A percentile compares a stretch with the other conserved stretches of the same genome.
phyloP scores from a whole-genome alignment of 352 stramenopile species.

The Nothophytophthora sp. region DNA sequence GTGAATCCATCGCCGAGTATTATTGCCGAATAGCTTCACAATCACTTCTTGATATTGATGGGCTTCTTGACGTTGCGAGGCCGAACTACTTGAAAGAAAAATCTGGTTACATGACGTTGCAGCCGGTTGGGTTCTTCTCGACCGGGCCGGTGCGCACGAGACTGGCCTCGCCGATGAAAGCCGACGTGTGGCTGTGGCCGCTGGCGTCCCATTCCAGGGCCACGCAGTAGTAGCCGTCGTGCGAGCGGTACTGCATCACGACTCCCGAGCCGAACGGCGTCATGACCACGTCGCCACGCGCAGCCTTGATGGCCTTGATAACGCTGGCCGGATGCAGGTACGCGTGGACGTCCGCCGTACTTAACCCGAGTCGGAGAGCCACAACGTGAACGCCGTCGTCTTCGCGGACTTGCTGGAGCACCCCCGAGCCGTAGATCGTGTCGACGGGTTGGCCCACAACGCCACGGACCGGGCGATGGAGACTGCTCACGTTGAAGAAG shows the following conservation, averaged over 20 bases:
- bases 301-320: slow-evolving; percentile 56
- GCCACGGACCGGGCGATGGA: slow-evolving; percentile 47
- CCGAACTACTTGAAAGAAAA: no score
- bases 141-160: slow-evolving; percentile 55
- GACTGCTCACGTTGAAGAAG: slow-evolving; percentile 42
- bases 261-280: slow-evolving; percentile 80
- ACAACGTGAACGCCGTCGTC: slow-evolving; percentile 76
- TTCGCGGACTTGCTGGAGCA: slow-evolving; percentile 59
- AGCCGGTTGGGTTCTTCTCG: slow-evolving; percentile 64
- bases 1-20: no score
- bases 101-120: slow-evolving; percentile 68
- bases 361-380: slow-evolving; percentile 52
- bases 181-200: slow-evolving; percentile 53
- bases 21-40: no score
- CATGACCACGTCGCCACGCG: slow-evolving; percentile 73
- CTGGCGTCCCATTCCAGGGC: slow-evolving; percentile 67
- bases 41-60: no score
- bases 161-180: slow-evolving; percentile 58
- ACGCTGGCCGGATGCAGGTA: slow-evolving; percentile 67
- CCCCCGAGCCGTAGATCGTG: slow-evolving; percentile 67
- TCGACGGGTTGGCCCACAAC: slow-evolving; percentile 62
- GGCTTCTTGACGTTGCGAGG: no score
- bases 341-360: slow-evolving; percentile 47
- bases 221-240: slow-evolving; percentile 71
- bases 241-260: slow-evolving; percentile 61